Evolutionary conservation across 352 stramenopile genomes (phyloP), one percentile per base, ranked within the genome.

Genomic region (Phytophthora foliorum): DNA sequence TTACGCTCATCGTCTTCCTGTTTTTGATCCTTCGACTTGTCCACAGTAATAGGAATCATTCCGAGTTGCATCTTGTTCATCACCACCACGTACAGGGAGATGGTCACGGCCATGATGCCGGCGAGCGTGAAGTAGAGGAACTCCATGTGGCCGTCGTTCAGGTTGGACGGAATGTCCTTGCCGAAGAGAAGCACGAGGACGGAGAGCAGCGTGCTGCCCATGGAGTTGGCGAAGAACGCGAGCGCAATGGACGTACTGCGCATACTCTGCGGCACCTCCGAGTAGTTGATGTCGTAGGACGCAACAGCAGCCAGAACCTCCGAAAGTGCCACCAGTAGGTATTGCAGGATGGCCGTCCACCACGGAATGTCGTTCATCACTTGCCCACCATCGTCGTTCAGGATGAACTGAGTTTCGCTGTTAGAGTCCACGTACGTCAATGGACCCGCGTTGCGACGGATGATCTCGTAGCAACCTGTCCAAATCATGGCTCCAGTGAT

Each of bases 111-210:
- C 63, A 77, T 73, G 51, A 75, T 62, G 52, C 14, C 56, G 42
- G 59, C 57, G 38, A 81, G 55, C 34, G 66, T 72, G 39, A 74
- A 78, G 69, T 69, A 68, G 8, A 78, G 42, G 55, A 72, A 76
- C 77, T 90, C 82, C 19, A 90, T 59, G 64, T 89, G 63, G 50
- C 72, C 69, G 10, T 88, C 57, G 75, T 89, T 90, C 34, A 90
- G 57, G 67, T 89, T 45, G 11, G 59, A 56, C 17, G 65, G 57
- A 29, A 90, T 67, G 67, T 75, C 82, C 51, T 74, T 73, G 50
- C 66, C 54, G 63, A 88, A 88, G 63, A 90, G 74, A 63, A 88
- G 75, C 29, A 81, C 83, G 58, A 88, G 74, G 34, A 79, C 63
- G 11, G 79, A 88, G 27, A 78, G 81, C 45, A 84, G 59, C 34